Evolutionary conservation across 2,329 filamentous ascomycete genomes (phyloP).

Genomic region (Helminthosporium solani): DNA sequence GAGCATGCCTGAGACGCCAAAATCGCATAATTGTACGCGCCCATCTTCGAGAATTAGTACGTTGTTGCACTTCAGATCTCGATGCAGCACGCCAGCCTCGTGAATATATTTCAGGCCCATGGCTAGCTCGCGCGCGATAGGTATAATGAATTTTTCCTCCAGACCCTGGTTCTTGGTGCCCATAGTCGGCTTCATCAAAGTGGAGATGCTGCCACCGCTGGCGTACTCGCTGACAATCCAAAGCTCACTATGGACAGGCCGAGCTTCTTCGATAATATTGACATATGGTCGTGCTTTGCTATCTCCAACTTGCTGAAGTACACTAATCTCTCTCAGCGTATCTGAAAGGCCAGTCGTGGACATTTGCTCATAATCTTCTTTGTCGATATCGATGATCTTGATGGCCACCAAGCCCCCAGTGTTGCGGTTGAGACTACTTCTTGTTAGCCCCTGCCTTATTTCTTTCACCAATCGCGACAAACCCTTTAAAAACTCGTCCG

Average conservation of each 20-base stretch:
- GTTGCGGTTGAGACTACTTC: constrained; percentile 39
- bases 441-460: constrained; percentile 17
- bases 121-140: constrained; percentile 64
- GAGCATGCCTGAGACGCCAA: constrained; percentile 77
- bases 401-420: constrained; percentile 63
- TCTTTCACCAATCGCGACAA: constrained; percentile 16
- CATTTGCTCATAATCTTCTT: constrained; percentile 59
- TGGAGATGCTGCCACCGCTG: constrained; percentile 76
- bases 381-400: constrained; percentile 84
- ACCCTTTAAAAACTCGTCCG: constrained; percentile 71
- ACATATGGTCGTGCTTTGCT: constrained; percentile 78
- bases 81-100: constrained; percentile 66
- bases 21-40: constrained; percentile 78
- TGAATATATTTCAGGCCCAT: constrained; percentile 61
- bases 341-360: constrained; percentile 47
- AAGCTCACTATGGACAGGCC: constrained; percentile 75
- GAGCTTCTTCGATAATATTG: constrained; percentile 76
- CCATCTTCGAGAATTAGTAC: constrained; percentile 77
- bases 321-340: constrained; percentile 63
- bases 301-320: constrained; percentile 71
- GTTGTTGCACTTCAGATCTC: constrained; percentile 72
- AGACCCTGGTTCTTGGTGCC: constrained; percentile 42
- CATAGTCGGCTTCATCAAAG: constrained; percentile 55
- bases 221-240: constrained; percentile 91
- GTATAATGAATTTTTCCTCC: constrained; percentile 63